A percentile compares a stretch with the other conserved stretches of the same genome.
phyloP scores from a whole-genome alignment of 495 filamentous ascomycete genomes.

The Platismatia glauca region DNA sequence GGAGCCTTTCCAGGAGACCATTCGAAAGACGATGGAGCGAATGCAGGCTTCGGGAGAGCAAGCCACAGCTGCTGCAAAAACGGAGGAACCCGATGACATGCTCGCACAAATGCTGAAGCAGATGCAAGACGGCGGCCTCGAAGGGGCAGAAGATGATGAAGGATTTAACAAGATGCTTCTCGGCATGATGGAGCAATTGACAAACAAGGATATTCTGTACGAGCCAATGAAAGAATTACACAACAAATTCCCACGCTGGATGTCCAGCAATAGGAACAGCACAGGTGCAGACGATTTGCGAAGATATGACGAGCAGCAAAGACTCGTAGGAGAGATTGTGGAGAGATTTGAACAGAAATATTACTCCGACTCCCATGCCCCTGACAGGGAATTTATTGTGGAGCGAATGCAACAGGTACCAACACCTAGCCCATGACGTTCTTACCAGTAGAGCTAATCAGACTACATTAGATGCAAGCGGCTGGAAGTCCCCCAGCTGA shows the following conservation, averaged over 20 bases:
- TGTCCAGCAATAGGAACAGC: slow-evolving; percentile 62
- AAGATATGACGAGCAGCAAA: slow-evolving; percentile 73
- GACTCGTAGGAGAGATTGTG: slow-evolving; percentile 79
- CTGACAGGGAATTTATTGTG: slow-evolving; percentile 85
- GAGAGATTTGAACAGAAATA: slow-evolving; percentile 68
- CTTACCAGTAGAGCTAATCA: slow-evolving; percentile 2
- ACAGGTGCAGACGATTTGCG: slow-evolving; percentile 63
- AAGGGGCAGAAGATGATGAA: slow-evolving; percentile 62
- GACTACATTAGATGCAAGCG: slow-evolving; percentile 70
- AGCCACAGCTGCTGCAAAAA: slow-evolving; percentile 65
- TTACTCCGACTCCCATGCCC: slow-evolving; percentile 72
- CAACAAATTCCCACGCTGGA: slow-evolving; percentile 83
- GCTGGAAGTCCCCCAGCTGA: slow-evolving; percentile 83
- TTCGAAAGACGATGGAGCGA: slow-evolving; percentile 82
- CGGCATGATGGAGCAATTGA: slow-evolving; percentile 97
- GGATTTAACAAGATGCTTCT: slow-evolving; percentile 87
- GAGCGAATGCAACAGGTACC: slow-evolving; percentile 93
- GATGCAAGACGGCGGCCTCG: slow-evolving; percentile 55
- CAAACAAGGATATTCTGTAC: slow-evolving; percentile 95
- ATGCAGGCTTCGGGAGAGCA: slow-evolving; percentile 81
- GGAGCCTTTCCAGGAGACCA: slow-evolving; percentile 80
- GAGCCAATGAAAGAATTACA: slow-evolving; percentile 97
- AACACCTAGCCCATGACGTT: slow-evolving; percentile 15
- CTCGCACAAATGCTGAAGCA: slow-evolving; percentile 79
- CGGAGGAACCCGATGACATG: slow-evolving; percentile 66